Evolutionary conservation across 2,329 filamentous ascomycete species (phyloP).

Genomic region (Colletotrichum sp.): DNA sequence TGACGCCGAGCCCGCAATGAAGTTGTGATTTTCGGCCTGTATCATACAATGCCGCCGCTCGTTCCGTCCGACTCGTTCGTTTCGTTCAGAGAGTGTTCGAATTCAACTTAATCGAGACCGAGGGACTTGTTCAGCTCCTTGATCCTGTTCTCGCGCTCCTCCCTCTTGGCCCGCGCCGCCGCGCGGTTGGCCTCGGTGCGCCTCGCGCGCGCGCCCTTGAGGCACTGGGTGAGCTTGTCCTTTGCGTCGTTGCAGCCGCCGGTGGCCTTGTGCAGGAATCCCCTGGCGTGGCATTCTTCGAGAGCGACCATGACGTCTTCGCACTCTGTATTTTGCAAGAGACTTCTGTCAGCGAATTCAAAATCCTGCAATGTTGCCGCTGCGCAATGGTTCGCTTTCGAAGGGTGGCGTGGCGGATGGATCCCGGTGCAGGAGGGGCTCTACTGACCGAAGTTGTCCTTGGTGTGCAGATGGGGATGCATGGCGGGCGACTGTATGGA

Average conservation of each 20-base stretch:
- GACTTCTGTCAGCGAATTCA: background rate
- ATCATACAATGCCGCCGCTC: background rate
- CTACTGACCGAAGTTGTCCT: slow-evolving; percentile 80
- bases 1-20: background rate
- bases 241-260: slow-evolving; percentile 93
- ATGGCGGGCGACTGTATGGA: slow-evolving; percentile 52
- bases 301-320: slow-evolving; percentile 92
- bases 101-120: slow-evolving; percentile 28
- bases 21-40: background rate
- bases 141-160: slow-evolving; percentile 75
- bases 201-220: slow-evolving; percentile 80
- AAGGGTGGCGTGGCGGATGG: background rate
- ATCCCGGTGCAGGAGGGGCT: background rate
- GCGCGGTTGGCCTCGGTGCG: slow-evolving; percentile 77
- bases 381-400: background rate
- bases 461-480: slow-evolving; percentile 97
- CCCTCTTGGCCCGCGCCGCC: slow-evolving; percentile 69
- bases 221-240: slow-evolving; percentile 80
- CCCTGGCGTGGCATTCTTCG: slow-evolving; percentile 91
- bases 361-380: background rate
- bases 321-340: slow-evolving; percentile 70
- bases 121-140: slow-evolving; percentile 63
- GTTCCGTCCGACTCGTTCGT: too few species aligned
- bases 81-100: too few species aligned
- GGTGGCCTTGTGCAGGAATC: slow-evolving; percentile 89